Percentiles rank a stretch among this genome's conserved stretches.
These are phyloP conservation scores for Rubia occidens DNA, from an alignment of 305 asterid species.

Conservation along the genomic window DNA sequence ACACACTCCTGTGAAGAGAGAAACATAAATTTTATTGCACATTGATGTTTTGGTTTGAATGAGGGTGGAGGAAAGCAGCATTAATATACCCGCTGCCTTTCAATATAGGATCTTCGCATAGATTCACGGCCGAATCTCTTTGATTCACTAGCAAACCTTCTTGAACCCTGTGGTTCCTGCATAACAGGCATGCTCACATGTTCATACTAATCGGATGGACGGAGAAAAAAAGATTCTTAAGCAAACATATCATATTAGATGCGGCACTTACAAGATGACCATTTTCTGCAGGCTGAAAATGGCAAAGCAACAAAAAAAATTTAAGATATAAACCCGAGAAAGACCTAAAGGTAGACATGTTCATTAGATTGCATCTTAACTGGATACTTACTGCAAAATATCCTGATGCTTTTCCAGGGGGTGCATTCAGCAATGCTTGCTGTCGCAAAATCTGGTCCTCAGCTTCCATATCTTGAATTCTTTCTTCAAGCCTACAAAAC, in stretches of 20 bases:
- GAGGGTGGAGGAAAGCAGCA: not conserved
- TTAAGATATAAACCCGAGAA: conserved; percentile 21
- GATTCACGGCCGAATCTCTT: conserved; percentile 42
- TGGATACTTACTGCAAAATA: conserved; percentile 31
- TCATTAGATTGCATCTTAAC: conserved; percentile 25
- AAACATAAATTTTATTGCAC: not conserved
- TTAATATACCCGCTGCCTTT: conserved; percentile 57
- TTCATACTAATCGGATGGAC: not conserved
- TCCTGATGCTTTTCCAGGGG: conserved; percentile 51
- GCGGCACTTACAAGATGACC: conserved; percentile 52
- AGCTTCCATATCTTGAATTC: conserved; percentile 57
- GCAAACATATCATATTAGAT: not conserved
- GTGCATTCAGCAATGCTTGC: conserved; percentile 45
- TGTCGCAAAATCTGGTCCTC: conserved; percentile 50
- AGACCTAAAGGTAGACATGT: conserved; percentile 9
- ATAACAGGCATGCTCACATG: conserved; percentile 13
- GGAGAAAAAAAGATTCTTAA: not conserved
- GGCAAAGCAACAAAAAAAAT: conserved; percentile 16
- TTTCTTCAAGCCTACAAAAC: conserved; percentile 60
- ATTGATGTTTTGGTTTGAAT: not conserved
- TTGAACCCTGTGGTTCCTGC: conserved; percentile 49
- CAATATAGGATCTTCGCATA: conserved; percentile 55
- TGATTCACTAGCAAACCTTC: conserved; percentile 24
- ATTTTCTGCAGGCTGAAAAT: conserved; percentile 57
- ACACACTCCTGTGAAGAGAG: conserved; percentile 47